Base-by-base conservation (phyloP, 1,139 yeast species). In the Taiozyma onychis region DNA sequence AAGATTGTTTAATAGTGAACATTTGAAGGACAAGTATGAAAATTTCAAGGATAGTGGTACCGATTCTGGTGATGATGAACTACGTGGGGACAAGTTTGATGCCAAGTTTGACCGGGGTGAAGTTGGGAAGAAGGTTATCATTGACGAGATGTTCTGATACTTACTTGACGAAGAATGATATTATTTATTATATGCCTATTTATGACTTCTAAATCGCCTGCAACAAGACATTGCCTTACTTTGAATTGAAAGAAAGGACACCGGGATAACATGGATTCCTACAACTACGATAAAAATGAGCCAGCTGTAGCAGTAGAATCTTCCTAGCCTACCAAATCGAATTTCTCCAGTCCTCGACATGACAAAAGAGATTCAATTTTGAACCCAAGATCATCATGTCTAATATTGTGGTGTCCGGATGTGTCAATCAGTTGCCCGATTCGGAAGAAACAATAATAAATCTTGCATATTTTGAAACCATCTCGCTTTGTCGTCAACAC, bases 61-160 rank as follows among this genome's bases (percentile, higher is more conserved):
- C 11, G 44, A 45, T 2, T 43, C 47, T 9, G 44, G 41, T n/a
- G 46, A 45, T 22, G 47, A 27, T 35, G 50, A 32, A 16, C 21
- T 44, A 6, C 50, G 48, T 18, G 47, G 44, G 4, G 32, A 43
- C 2, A 61, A 58, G 26, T 69, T 69, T 43, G 70, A 68, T 45
- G 67, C 68, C 22, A 64, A 68, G 52, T 70, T 69, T 48, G 73
- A 69, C 49, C 65, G 74, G 49, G 67, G 70, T 3, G 57, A 59
- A 35, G 71, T 69, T 22, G 74, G 74, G 6, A 67, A 66, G 51
- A 70, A 68, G 48, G 65, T 70, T 8, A 48, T 51, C 35, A 54
- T 56, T n/a, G 57, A 53, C 10, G 61, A 57, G 26, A 34, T 47
- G 39, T 42, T 47, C 21, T 47, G 30, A 46, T 6, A 3, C 4